phyloP scores from a whole-genome alignment of 352 stramenopile species.

The Globisporangium barbulae region DNA sequence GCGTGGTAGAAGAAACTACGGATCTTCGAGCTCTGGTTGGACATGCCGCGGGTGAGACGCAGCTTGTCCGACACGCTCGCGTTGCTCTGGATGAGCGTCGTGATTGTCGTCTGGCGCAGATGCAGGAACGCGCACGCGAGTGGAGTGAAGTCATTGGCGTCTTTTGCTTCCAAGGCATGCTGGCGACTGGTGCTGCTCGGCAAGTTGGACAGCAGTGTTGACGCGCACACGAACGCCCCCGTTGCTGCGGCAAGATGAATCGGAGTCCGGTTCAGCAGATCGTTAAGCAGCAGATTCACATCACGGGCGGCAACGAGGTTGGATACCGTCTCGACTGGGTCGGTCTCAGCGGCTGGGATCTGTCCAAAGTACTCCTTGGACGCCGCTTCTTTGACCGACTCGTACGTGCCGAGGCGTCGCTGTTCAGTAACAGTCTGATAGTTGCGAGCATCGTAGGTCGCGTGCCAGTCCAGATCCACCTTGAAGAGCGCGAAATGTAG shows the following conservation, averaged over 20 bases:
- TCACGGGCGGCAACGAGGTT: constrained; percentile 51
- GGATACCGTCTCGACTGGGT: constrained; percentile 71
- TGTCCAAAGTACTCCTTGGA: constrained; percentile 33
- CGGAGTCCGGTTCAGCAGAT: constrained; percentile 46
- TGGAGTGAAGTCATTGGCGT: constrained; percentile 41
- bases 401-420: constrained; percentile 35
- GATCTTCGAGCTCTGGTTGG: constrained; percentile 14
- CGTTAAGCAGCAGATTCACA: constrained; percentile 31
- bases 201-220: constrained; percentile 36
- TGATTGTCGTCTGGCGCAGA: constrained; percentile 63
- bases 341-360: constrained; percentile 39
- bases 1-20: constrained; percentile 73
- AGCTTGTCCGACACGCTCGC: constrained; percentile 49
- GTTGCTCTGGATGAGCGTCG: constrained; percentile 62
- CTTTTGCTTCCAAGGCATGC: constrained; percentile 18
- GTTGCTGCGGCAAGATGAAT: constrained; percentile 64
- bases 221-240: constrained; percentile 64
- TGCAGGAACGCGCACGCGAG: constrained; percentile 51
- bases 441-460: constrained; percentile 44
- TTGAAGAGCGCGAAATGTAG: constrained; percentile 70
- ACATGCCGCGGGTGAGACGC: constrained; percentile 38
- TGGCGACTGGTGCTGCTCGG: neutral
- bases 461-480: constrained; percentile 63
- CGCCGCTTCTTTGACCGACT: constrained; percentile 33
- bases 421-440: constrained; percentile 29